A percentile compares a stretch with the other conserved stretches of the same genome.
Evolutionary conservation across 805 yeast species (phyloP).

Genomic region (Hemisphaericaspora nanyangensis): DNA sequence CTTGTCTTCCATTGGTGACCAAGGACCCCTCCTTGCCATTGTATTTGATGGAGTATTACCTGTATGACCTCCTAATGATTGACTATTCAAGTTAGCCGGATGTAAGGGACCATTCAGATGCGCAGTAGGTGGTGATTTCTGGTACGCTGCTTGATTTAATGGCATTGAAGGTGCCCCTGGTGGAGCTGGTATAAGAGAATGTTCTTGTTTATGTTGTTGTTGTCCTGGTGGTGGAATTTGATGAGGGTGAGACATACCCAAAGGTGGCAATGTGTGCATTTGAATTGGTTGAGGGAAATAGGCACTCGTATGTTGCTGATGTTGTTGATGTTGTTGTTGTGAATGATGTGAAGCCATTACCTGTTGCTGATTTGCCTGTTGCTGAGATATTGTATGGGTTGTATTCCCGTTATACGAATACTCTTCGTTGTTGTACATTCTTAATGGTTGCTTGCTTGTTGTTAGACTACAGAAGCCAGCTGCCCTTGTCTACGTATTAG

Average conservation of each 20-base stretch:
- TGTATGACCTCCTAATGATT: slow-evolving; percentile 1
- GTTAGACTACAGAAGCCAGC: slow-evolving; percentile 1
- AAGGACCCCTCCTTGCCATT: slow-evolving; percentile 65
- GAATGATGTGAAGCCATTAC: background rate
- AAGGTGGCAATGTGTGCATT: slow-evolving; percentile 3
- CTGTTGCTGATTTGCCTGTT: background rate
- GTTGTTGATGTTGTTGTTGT: slow-evolving; percentile 4
- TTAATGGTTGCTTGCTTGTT: background rate
- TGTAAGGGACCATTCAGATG: background rate
- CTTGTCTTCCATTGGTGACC: slow-evolving; percentile 85
- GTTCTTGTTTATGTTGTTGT: background rate
- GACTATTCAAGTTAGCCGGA: background rate
- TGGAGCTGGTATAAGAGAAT: too few species aligned
- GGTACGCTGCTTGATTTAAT: background rate
- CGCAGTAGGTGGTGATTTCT: background rate
- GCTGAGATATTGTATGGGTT: background rate
- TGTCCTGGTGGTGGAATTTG: background rate
- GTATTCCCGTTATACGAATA: background rate
- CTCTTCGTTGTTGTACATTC: background rate
- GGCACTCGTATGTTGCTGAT: slow-evolving; percentile 2
- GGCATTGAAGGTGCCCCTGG: background rate
- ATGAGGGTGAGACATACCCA: slow-evolving; percentile 1
- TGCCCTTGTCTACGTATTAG: too few species aligned
- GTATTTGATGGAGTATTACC: slow-evolving; percentile 10
- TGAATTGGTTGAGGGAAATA: background rate